Conservation (phyloP, 2,329 filamentous ascomycete genomes). For the Lachnellula willkommii region DNA sequence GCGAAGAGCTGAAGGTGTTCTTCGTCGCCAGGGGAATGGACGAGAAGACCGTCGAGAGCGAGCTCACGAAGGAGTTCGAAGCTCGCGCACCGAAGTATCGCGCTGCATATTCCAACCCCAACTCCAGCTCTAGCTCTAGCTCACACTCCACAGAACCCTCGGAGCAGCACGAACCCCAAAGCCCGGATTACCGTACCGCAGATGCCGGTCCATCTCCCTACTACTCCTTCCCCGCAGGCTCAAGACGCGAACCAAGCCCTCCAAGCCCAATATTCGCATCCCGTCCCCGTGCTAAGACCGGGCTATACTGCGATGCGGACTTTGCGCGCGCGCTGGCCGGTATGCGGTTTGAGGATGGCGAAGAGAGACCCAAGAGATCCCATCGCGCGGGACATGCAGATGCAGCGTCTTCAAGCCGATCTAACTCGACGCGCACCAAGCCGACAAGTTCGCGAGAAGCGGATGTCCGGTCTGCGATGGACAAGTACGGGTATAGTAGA, state of each 20-base stretch:
- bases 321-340: background rate
- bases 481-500: background rate
- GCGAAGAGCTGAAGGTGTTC: slow-evolving; percentile 1
- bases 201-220: too few relatives aligned
- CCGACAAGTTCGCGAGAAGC: background rate
- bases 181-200: too few relatives aligned
- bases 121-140: background rate
- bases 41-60: background rate
- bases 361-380: background rate
- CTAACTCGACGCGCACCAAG: background rate
- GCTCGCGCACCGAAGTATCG: background rate
- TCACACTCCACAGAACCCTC: background rate
- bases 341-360: background rate
- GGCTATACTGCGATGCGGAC: background rate
- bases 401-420: background rate
- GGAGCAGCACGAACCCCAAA: background rate
- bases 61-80: slow-evolving; percentile 6
- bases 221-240: too few relatives aligned
- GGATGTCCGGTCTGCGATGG: background rate
- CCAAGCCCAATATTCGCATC: too few relatives aligned
- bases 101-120: background rate
- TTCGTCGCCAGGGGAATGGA: background rate
- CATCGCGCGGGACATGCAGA: background rate
- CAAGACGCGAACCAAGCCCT: too few relatives aligned
- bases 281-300: too few relatives aligned